These are phyloP conservation scores for Croton laevigatus DNA, from an alignment of 441 rosid species.

Conservation along the genomic window DNA sequence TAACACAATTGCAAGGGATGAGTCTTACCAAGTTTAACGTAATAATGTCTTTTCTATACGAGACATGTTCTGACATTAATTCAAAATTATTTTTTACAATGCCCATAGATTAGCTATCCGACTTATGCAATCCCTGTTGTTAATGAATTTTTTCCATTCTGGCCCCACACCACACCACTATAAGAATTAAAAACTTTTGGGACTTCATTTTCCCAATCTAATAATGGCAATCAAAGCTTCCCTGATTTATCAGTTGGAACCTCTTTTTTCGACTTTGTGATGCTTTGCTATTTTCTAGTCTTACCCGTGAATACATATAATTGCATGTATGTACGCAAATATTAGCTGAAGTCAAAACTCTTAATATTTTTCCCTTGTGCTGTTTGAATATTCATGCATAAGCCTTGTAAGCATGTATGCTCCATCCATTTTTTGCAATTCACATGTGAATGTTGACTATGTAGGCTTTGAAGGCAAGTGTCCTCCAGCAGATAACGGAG, in stretches of 20 bases:
- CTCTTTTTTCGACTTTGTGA: too few species aligned
- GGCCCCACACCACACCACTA: too few species aligned
- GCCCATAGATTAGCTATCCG: not conserved
- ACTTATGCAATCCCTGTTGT: not conserved
- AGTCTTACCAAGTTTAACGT: not conserved
- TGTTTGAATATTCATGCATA: not conserved
- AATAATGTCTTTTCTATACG: not conserved
- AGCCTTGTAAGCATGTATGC: not conserved
- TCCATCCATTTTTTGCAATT: not conserved
- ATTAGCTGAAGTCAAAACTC: not conserved
- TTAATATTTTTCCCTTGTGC: not conserved
- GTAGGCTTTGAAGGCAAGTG: constrained; percentile 63
- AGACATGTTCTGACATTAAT: too few species aligned
- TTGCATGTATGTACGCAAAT: not conserved
- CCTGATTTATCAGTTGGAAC: too few species aligned
- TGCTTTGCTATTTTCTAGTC: not conserved
- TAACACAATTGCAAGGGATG: not conserved
- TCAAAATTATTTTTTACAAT: not conserved
- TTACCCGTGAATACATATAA: not conserved
- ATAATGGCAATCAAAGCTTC: too few species aligned
- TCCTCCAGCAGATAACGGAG: constrained; percentile 48
- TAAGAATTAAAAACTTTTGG: too few species aligned
- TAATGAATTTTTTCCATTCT: not conserved
- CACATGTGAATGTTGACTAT: constrained; percentile 22
- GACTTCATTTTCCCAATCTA: too few species aligned